Evolutionary conservation across 345 rosid species (phyloP).

Genomic region (Salix brachista): DNA sequence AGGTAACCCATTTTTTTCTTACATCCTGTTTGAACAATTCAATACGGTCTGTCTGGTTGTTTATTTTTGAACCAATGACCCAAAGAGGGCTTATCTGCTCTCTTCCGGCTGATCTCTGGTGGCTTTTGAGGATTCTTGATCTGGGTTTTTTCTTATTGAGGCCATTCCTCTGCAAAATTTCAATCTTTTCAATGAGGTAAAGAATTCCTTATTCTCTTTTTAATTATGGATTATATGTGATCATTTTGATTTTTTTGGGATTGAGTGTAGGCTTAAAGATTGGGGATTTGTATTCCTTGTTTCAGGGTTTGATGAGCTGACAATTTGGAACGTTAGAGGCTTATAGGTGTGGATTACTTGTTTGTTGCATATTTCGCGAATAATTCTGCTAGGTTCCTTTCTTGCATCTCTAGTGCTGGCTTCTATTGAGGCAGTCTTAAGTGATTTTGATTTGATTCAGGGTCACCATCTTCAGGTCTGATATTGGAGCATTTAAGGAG

Average conservation of each 20-base stretch:
- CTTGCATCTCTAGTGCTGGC: conserved; percentile 1
- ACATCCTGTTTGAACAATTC: conserved; percentile 1
- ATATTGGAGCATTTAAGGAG: not conserved
- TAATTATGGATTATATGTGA: not conserved
- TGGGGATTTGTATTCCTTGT: not conserved
- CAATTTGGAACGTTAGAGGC: conserved; percentile 10
- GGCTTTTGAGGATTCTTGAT: conserved; percentile 10
- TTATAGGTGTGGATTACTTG: not conserved
- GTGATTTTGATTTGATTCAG: not conserved
- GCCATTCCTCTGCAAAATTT: not conserved
- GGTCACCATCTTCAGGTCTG: not conserved
- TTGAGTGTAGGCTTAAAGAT: not conserved
- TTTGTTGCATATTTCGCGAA: conserved; percentile 9
- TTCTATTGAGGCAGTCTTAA: not conserved
- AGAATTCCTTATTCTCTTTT: not conserved
- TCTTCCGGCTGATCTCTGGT: not conserved
- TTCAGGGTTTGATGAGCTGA: conserved; percentile 12
- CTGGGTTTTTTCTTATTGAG: conserved; percentile 9
- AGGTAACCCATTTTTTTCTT: not conserved
- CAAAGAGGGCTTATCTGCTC: not conserved
- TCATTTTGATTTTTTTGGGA: not conserved
- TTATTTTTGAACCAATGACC: not conserved
- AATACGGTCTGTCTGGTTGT: not conserved
- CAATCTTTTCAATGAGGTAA: conserved; percentile 14
- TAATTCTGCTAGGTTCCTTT: conserved; percentile 8